A percentile compares a stretch with the other conserved stretches of the same genome.
Evolutionary conservation across 2,329 filamentous ascomycete genomes (phyloP).

Genomic region (Bipolaris bicolor): DNA sequence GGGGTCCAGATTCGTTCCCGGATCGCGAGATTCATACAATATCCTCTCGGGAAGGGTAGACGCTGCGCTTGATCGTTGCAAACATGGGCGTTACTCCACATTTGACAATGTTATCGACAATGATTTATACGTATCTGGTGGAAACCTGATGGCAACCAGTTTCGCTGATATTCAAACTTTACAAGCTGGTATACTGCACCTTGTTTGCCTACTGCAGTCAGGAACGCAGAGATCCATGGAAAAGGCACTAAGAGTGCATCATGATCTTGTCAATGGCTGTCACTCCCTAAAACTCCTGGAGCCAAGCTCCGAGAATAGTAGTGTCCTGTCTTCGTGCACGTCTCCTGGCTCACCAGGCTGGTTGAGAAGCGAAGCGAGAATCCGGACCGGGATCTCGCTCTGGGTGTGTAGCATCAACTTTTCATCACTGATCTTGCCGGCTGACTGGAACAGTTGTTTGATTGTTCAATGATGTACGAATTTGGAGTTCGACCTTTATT

Average conservation of each 20-base stretch:
- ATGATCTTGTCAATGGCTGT: slow-evolving; percentile 13
- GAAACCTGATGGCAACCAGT: not conserved
- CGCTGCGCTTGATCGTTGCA: slow-evolving; percentile 1
- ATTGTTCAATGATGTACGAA: slow-evolving; percentile 16
- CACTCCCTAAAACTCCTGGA: slow-evolving; percentile 9
- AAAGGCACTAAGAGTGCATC: slow-evolving; percentile 2
- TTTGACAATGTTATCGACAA: not conserved
- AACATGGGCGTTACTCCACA: not conserved
- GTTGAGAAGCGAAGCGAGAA: slow-evolving; percentile 1
- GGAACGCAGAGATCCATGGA: slow-evolving; percentile 12
- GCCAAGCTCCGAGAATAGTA: not conserved
- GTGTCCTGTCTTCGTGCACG: not conserved
- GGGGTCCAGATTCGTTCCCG: slow-evolving; percentile 31
- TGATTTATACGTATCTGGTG: not conserved
- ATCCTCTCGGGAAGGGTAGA: not conserved
- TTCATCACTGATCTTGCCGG: not conserved
- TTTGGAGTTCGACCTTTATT: slow-evolving; percentile 19
- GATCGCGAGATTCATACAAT: not conserved
- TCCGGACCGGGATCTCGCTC: slow-evolving; percentile 16
- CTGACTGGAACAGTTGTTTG: slow-evolving; percentile 5
- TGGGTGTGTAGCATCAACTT: slow-evolving; percentile 7
- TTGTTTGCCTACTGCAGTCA: slow-evolving; percentile 17
- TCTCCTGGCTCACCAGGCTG: not conserved
- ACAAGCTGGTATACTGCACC: slow-evolving; percentile 19
- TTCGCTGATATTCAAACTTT: not conserved